These are phyloP conservation scores for Dactylis glomerata DNA, from an alignment of 176 grass and related monocot species.

Conservation along the genomic window DNA sequence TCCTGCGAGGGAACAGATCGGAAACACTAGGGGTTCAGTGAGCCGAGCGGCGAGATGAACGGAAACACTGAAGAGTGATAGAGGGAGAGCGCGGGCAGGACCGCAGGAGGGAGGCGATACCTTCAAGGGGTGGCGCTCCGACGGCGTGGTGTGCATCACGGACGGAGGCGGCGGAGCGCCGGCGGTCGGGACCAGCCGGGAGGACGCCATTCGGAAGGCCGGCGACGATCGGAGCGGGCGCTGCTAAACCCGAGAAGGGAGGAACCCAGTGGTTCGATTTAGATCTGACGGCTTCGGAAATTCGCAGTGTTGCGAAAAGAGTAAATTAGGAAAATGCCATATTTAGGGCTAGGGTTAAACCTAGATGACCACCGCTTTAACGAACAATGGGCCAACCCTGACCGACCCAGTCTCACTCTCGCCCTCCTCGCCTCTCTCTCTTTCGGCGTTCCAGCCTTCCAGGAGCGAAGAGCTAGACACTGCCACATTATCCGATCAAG, in stretches of 20 bases:
- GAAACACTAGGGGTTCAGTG: constrained; percentile 24
- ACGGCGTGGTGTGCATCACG: background rate
- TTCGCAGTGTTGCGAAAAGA: background rate
- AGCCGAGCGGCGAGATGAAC: background rate
- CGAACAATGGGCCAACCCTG: too few species aligned
- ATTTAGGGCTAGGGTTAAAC: background rate
- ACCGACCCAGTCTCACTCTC: background rate
- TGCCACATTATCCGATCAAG: too few species aligned
- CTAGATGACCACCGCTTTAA: background rate
- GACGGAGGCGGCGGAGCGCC: background rate
- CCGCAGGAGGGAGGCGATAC: background rate
- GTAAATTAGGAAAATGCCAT: too few species aligned
- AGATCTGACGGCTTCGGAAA: background rate
- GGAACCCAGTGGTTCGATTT: background rate
- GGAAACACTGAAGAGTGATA: background rate
- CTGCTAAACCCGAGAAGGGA: background rate
- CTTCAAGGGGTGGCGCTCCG: background rate
- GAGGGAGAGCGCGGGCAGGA: background rate
- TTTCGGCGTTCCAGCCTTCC: background rate
- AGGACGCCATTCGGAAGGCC: constrained; percentile 1
- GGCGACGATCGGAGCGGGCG: background rate
- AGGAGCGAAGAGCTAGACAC: background rate
- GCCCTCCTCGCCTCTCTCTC: background rate
- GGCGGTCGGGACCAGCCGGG: background rate
- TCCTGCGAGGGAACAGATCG: constrained; percentile 5